Conservation (phyloP, 2,329 filamentous ascomycete genomes). For the Sporothrix luriei region DNA sequence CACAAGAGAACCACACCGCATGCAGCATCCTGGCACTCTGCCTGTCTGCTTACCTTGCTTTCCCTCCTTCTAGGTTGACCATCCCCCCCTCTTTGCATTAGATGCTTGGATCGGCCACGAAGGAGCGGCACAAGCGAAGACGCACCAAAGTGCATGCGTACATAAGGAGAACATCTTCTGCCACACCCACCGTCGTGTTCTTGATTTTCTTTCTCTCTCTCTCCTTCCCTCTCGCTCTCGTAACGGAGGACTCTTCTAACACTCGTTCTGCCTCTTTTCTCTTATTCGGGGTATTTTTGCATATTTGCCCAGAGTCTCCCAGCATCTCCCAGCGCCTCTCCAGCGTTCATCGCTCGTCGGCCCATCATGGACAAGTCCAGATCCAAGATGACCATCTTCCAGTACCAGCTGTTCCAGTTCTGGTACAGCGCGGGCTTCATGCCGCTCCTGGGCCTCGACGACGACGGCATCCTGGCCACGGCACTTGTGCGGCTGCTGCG, state of each 20-base stretch:
- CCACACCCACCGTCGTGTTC: background rate
- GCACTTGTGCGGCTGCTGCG: slow-evolving; percentile 29
- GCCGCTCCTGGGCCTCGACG: slow-evolving; percentile 28
- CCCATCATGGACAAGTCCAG: slow-evolving; percentile 16
- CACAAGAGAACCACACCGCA: background rate
- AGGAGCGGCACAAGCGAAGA: background rate
- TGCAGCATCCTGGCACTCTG: background rate
- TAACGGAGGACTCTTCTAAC: background rate
- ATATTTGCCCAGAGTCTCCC: background rate
- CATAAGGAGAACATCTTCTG: background rate
- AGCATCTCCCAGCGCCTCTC: too few relatives aligned
- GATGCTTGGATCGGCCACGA: background rate
- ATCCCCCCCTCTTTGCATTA: background rate
- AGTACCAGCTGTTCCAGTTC: slow-evolving; percentile 32
- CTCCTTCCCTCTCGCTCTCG: background rate
- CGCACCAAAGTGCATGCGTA: background rate
- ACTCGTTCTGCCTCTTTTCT: background rate
- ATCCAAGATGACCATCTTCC: slow-evolving; percentile 25
- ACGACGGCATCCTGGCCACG: slow-evolving; percentile 14
- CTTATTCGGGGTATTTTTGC: background rate
- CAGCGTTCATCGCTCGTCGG: background rate
- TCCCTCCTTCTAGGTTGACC: background rate
- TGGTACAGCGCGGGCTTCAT: slow-evolving; percentile 33
- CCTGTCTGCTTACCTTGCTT: background rate
- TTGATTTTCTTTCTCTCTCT: too few relatives aligned